Base-by-base conservation (phyloP, 306 rosid species). In the Neltuma alba region DNA sequence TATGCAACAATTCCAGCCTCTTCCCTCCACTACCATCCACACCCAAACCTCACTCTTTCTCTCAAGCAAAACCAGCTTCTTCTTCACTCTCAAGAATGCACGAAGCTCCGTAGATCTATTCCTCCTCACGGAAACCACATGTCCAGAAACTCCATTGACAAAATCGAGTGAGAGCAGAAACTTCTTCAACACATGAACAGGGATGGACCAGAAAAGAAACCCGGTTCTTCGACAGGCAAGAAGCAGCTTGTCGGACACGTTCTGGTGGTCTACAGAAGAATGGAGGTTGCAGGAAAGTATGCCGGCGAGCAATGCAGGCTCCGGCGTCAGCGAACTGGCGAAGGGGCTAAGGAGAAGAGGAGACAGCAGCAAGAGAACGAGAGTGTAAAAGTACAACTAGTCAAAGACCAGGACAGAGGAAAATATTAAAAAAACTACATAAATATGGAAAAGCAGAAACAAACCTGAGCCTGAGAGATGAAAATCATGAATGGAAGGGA, bases 1-100 rank as follows among this genome's bases (percentile, higher is more conserved):
- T 96, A 91, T 79, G 87, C 83, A 84, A 78, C 87, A 83, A 78
- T 87, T 86, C 55, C 90, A 82, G 77, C 76, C 89, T 80, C 89
- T 77, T 83, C 89, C 88, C 85, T 64, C 42, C 79, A 85, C 89
- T 85, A 90, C 91, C 98, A 90, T 91, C 89, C 91, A 95, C 89
- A 63, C 87, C 85, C 44, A 79, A 68, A 70, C 76, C 82, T 54
- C 54, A 69, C 50, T 64, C 66, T 36, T 77, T 33, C 58, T 65
- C 44, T 63, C 65, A 60, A 28, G 12, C 28, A 77, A 85, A 70
- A 45, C 80, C 79, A 76, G 65, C 66, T 60, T 77, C 44, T 37
- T 52, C 41, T 48, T 75, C 74, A 45, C 78, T 61, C 80, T 85
- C 79, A 79, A 78, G 31, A 81, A 80, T 58, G 60, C 77, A 76